Conservation (phyloP, 352 stramenopile genomes). For the Phytophthora citrophthora region DNA sequence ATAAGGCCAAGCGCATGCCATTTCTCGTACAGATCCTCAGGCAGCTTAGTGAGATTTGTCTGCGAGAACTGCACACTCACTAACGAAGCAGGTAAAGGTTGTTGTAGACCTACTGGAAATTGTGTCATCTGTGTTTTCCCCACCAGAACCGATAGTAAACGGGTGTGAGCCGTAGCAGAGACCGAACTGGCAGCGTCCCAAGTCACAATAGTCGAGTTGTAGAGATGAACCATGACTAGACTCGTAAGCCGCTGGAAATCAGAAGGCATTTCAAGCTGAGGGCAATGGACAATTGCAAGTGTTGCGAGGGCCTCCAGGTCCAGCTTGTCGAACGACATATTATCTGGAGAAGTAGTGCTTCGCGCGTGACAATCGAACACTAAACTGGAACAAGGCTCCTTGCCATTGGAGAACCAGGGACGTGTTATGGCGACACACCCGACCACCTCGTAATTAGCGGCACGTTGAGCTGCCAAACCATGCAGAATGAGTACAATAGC, state of each 20-base stretch:
- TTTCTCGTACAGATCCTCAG: constrained; percentile 10
- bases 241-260: constrained; percentile 11
- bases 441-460: constrained; percentile 13
- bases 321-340: constrained; percentile 18
- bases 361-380: constrained; percentile 18
- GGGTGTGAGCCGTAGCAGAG: constrained; percentile 13
- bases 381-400: constrained; percentile 27
- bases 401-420: constrained; percentile 28
- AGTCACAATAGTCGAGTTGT: constrained; percentile 25
- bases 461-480: neutral
- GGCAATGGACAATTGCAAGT: constrained; percentile 20
- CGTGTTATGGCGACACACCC: constrained; percentile 16
- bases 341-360: constrained; percentile 2
- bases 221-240: constrained; percentile 19
- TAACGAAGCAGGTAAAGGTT: constrained; percentile 12
- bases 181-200: constrained; percentile 21
- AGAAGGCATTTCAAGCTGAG: constrained; percentile 13
- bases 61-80: constrained; percentile 28
- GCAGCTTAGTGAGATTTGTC: constrained; percentile 16
- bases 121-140: constrained; percentile 13
- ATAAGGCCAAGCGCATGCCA: constrained; percentile 16
- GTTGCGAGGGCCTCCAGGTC: constrained; percentile 7
- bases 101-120: constrained; percentile 16
- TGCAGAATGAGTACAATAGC: constrained; percentile 18
- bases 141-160: constrained; percentile 15